Percentiles rank a stretch among this genome's conserved stretches.
phyloP scores from a whole-genome alignment of 73 alveolate genomes.

The Diophrys sp. region DNA sequence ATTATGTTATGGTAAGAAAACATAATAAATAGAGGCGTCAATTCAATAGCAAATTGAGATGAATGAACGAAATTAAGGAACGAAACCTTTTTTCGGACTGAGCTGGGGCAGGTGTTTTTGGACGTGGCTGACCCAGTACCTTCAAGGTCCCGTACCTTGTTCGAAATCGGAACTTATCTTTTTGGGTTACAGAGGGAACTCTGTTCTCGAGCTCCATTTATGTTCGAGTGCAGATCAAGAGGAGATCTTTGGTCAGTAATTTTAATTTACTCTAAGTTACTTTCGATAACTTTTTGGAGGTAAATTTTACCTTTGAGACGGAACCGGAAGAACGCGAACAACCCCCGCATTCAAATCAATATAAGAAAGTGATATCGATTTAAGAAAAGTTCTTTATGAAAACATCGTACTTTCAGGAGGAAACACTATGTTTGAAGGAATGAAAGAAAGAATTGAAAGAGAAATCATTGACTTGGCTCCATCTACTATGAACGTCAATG shows the following conservation, averaged over 20 bases:
- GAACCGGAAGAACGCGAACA: no score
- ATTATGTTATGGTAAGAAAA: no score
- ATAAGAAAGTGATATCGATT: conserved; percentile 83
- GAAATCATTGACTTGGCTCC: conserved; percentile 75
- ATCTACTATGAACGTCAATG: conserved; percentile 63
- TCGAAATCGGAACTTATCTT: conserved; percentile 61
- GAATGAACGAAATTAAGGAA: no score
- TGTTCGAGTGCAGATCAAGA: neutral
- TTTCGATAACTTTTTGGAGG: conserved; percentile 74
- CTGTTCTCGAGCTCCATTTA: no score
- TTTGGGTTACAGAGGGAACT: conserved; percentile 65
- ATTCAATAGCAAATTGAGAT: no score
- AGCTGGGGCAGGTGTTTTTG: no score
- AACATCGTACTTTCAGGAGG: conserved; percentile 90
- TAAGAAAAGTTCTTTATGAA: conserved; percentile 71
- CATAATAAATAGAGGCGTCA: no score
- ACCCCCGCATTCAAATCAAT: conserved; percentile 80
- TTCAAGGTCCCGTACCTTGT: conserved; percentile 1
- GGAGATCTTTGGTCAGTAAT: no score
- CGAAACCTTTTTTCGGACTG: no score
- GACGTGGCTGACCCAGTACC: no score
- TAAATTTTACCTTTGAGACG: no score
- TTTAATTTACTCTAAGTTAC: no score
- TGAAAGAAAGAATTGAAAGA: conserved; percentile 69
- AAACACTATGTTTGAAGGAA: conserved; percentile 77